Percentiles rank a stretch among this genome's conserved stretches.
Conservation (phyloP, 2,329 filamentous ascomycete species). For the Diatrype stigma region DNA sequence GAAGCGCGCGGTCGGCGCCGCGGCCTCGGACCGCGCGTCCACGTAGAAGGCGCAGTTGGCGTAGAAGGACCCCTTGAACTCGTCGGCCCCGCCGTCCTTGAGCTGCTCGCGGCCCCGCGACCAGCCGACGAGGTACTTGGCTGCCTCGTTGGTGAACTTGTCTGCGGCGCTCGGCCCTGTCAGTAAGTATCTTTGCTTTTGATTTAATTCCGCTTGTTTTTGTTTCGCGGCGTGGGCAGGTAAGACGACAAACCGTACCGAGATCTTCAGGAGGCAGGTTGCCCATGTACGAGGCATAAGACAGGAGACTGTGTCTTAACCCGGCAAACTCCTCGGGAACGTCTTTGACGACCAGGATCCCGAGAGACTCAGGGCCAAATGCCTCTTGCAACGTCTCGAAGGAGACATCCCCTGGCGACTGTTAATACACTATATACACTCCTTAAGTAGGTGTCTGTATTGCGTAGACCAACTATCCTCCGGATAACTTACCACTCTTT, state of each 20-base stretch:
- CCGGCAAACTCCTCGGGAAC: constrained; percentile 67
- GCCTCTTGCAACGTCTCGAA: constrained; percentile 69
- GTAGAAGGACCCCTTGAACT: constrained; percentile 79
- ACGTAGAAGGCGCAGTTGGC: constrained; percentile 79
- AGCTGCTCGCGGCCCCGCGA: constrained; percentile 79
- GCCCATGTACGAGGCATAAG: constrained; percentile 84
- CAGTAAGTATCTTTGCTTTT: background rate
- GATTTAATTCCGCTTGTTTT: no score
- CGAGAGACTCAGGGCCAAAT: constrained; percentile 85
- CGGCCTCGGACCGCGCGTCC: constrained; percentile 57
- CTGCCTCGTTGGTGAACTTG: constrained; percentile 53
- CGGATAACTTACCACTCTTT: constrained; percentile 50
- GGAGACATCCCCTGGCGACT: constrained; percentile 57
- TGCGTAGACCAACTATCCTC: no score
- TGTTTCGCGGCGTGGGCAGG: no score
- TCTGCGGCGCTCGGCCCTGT: constrained; percentile 30
- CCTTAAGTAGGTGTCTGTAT: no score
- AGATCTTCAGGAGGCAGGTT: constrained; percentile 70
- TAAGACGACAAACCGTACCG: constrained; percentile 45
- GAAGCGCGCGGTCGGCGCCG: constrained; percentile 55
- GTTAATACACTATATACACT: no score
- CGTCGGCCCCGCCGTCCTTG: constrained; percentile 73
- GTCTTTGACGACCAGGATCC: constrained; percentile 89
- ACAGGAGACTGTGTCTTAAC: constrained; percentile 72
- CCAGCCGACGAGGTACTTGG: constrained; percentile 70